phyloP scores from a whole-genome alignment of 2,329 filamentous ascomycete species.

The Calonectria honghensis region DNA sequence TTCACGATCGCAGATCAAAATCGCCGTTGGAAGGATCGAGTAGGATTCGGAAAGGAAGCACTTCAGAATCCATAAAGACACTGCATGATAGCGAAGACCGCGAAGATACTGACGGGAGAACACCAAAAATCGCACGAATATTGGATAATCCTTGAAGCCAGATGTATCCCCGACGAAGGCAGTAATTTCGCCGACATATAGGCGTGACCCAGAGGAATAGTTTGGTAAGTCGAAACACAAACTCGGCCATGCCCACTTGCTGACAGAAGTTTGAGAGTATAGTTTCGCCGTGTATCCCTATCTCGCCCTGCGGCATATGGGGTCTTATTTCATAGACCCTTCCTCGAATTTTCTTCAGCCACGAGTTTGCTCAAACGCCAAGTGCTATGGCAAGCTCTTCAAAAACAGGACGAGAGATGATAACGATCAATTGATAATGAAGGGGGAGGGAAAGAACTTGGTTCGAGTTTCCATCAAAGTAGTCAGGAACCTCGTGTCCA shows the following conservation, averaged over 20 bases:
- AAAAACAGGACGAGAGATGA: background rate
- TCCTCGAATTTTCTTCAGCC: background rate
- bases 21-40: conserved; percentile 39
- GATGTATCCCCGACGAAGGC: background rate
- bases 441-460: background rate
- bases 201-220: background rate
- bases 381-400: too few relatives aligned
- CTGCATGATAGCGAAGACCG: conserved; percentile 54
- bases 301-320: background rate
- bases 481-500: background rate
- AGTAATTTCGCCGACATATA: conserved; percentile 21
- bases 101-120: conserved; percentile 54
- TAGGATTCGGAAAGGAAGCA: conserved; percentile 52
- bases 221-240: conserved; percentile 18
- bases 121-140: conserved; percentile 56
- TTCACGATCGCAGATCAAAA: conserved; percentile 47
- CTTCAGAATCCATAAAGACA: conserved; percentile 49
- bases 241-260: background rate
- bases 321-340: background rate
- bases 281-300: background rate
- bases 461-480: background rate
- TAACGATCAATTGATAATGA: background rate
- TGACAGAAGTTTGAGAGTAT: background rate
- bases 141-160: conserved; percentile 46
- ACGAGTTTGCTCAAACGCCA: too few relatives aligned